phyloP scores from a whole-genome alignment of 345 rosid species.

The Populus nigra region DNA sequence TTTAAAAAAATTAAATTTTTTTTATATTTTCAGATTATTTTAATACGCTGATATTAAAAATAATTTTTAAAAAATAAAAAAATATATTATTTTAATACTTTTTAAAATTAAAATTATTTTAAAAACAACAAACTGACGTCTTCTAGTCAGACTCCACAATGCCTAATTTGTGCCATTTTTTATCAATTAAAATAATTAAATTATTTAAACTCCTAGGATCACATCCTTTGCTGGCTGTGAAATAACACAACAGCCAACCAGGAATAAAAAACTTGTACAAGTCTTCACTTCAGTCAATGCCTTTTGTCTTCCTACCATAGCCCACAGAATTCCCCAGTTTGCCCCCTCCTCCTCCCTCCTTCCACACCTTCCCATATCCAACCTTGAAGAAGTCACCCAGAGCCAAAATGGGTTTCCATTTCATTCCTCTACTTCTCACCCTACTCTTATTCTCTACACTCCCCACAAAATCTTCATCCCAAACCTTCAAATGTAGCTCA shows the following conservation, averaged over 20 bases:
- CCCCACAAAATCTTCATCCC: neutral
- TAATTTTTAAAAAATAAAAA: too few relatives aligned
- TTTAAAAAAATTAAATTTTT: too few relatives aligned
- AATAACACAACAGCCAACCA: too few relatives aligned
- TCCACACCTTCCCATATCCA: neutral
- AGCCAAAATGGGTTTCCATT: neutral
- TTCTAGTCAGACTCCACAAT: too few relatives aligned
- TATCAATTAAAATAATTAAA: too few relatives aligned
- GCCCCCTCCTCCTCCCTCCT: neutral
- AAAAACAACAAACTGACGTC: too few relatives aligned
- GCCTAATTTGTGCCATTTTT: too few relatives aligned
- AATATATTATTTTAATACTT: too few relatives aligned
- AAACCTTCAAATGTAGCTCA: slow-evolving; percentile 16
- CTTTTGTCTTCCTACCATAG: neutral
- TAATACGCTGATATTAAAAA: too few relatives aligned
- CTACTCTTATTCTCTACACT: neutral
- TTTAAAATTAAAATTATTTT: too few relatives aligned
- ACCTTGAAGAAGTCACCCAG: neutral
- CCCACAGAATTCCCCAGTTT: neutral
- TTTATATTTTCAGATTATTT: too few relatives aligned
- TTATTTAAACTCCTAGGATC: neutral
- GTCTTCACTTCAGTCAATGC: neutral
- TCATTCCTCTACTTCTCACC: slow-evolving; percentile 3
- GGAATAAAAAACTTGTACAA: neutral
- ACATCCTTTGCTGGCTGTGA: neutral